phyloP scores from a whole-genome alignment of 805 yeast genomes.

The Candida ortonii region DNA sequence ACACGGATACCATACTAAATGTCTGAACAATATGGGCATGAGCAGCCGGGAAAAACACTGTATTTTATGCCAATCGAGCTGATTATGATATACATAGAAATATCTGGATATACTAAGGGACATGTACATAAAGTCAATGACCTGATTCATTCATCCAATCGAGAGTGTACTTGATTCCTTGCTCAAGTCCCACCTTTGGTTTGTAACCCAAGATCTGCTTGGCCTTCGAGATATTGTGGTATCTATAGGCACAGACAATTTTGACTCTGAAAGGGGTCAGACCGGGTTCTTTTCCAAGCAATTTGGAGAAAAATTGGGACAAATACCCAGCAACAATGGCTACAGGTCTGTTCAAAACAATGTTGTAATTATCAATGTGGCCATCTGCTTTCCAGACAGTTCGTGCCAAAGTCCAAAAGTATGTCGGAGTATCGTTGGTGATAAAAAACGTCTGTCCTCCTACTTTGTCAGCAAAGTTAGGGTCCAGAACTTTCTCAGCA shows the following conservation, averaged over 20 bases:
- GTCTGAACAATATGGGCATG: constrained; percentile 50
- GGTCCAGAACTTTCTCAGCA: constrained; percentile 65
- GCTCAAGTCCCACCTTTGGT: constrained; percentile 75
- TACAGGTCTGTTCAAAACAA: constrained; percentile 68
- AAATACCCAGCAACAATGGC: constrained; percentile 81
- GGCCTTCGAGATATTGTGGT: constrained; percentile 89
- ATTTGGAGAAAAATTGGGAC: constrained; percentile 67
- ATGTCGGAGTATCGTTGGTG: constrained; percentile 92
- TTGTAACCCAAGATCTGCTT: constrained; percentile 70
- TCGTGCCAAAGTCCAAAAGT: constrained; percentile 95
- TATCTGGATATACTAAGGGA: too few species aligned
- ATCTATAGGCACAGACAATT: constrained; percentile 88
- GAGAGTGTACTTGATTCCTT: constrained; percentile 75
- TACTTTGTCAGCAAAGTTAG: constrained; percentile 41
- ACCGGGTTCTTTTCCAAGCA: constrained; percentile 85
- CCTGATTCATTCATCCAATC: constrained; percentile 82
- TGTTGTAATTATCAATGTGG: constrained; percentile 63
- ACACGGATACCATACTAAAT: constrained; percentile 62
- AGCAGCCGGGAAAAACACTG: constrained; percentile 31
- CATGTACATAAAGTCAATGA: constrained; percentile 14
- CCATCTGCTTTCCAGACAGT: constrained; percentile 98
- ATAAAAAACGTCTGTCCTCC: constrained; percentile 88
- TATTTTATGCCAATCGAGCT: constrained; percentile 37
- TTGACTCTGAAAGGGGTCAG: constrained; percentile 92
- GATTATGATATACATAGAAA: too few species aligned